Evolutionary conservation across 1,284 basidiomycete genomes (phyloP).

Genomic region (Fomitiporia mediterranea): DNA sequence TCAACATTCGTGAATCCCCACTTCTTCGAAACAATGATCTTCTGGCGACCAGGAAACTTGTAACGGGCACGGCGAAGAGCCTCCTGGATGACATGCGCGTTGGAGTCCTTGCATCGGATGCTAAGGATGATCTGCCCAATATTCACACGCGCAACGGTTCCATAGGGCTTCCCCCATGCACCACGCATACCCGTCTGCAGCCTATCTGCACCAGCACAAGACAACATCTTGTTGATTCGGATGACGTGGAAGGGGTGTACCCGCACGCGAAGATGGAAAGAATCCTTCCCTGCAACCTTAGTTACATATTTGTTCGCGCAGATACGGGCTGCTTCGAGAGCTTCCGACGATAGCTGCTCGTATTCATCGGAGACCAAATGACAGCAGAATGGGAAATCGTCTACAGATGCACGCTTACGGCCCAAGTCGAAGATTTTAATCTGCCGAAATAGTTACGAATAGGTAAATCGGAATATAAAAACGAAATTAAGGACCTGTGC

Average conservation of each 20-base stretch:
- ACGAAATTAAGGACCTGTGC: slow-evolving; percentile 3
- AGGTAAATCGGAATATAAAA: not conserved
- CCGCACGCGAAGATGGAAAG: slow-evolving; percentile 97
- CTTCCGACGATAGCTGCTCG: slow-evolving; percentile 95
- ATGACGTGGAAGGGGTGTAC: slow-evolving; percentile 99
- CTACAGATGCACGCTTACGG: slow-evolving; percentile 91
- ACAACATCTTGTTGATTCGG: slow-evolving; percentile 99
- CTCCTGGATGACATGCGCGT: slow-evolving; percentile 90
- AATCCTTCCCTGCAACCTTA: slow-evolving; percentile 97
- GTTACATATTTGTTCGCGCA: slow-evolving; percentile 99
- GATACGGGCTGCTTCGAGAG: slow-evolving; percentile 97
- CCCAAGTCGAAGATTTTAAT: slow-evolving; percentile 94
- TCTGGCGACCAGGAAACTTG: slow-evolving; percentile 99
- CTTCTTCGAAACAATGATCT: slow-evolving; percentile 97
- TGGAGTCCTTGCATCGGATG: slow-evolving; percentile 88
- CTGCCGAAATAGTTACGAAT: slow-evolving; percentile 39
- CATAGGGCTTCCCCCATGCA: slow-evolving; percentile 99
- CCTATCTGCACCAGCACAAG: slow-evolving; percentile 97
- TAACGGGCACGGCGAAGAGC: slow-evolving; percentile 96
- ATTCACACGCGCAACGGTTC: slow-evolving; percentile 91
- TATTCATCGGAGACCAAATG: slow-evolving; percentile 98
- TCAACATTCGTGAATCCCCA: slow-evolving; percentile 98
- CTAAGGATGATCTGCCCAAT: slow-evolving; percentile 98
- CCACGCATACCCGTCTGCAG: slow-evolving; percentile 99
- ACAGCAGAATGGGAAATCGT: slow-evolving; percentile 97